Evolutionary conservation across 306 rosid genomes (phyloP).

Genomic region (Quercus cerris): DNA sequence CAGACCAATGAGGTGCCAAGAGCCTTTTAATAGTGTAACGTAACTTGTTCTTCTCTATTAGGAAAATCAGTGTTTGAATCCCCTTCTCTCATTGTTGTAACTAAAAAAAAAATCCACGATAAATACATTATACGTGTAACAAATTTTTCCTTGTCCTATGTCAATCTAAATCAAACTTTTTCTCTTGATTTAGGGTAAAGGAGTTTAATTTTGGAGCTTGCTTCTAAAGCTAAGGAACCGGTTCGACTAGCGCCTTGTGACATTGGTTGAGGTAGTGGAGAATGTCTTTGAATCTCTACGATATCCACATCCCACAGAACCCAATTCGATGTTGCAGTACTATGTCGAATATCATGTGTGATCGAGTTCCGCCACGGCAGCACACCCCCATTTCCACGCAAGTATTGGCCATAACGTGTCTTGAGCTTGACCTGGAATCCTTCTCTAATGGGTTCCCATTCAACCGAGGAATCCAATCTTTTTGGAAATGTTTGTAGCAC

Average conservation of each 20-base stretch:
- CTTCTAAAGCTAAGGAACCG: background rate
- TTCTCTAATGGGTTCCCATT: conserved; percentile 87
- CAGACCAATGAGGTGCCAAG: too few species aligned
- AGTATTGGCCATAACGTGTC: conserved; percentile 67
- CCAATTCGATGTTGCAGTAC: conserved; percentile 63
- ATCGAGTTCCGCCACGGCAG: conserved; percentile 90
- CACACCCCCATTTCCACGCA: conserved; percentile 74
- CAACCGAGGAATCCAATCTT: conserved; percentile 64
- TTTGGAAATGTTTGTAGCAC: conserved; percentile 62
- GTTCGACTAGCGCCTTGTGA: conserved; percentile 28
- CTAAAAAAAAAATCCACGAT: too few species aligned
- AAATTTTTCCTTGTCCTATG: too few species aligned
- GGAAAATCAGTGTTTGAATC: too few species aligned
- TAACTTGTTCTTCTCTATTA: too few species aligned
- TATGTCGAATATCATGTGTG: conserved; percentile 72
- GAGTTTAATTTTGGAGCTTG: conserved; percentile 33
- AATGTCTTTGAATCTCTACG: conserved; percentile 30
- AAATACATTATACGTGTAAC: too few species aligned
- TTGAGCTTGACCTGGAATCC: conserved; percentile 64
- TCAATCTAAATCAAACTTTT: conserved; percentile 33
- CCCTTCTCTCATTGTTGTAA: too few species aligned
- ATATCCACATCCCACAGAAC: conserved; percentile 83
- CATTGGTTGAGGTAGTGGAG: conserved; percentile 3
- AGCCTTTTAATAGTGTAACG: too few species aligned
- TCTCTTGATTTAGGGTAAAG: conserved; percentile 17